Conservation (phyloP, 139 green algal species). For the Chlamydomonas sp. region DNA sequence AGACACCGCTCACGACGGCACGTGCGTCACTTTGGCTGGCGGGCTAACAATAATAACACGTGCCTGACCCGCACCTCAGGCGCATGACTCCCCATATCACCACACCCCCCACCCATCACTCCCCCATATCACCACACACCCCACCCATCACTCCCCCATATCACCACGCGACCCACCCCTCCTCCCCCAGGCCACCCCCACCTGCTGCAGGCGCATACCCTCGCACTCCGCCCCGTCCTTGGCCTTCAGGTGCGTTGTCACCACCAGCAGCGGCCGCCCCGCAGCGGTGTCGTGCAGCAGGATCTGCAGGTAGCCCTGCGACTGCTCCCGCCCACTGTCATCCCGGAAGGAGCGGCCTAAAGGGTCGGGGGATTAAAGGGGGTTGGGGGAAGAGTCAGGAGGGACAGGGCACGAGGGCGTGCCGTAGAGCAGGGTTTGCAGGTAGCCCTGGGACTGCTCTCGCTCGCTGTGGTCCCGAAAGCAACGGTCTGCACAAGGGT, state of each 20-base stretch:
- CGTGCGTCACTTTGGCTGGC: too few species aligned
- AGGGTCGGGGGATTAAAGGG: too few species aligned
- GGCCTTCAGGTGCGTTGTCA: conserved; percentile 77
- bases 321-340: conserved; percentile 37
- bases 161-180: too few species aligned
- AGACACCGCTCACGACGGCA: too few species aligned
- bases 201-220: conserved; percentile 54
- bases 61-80: too few species aligned
- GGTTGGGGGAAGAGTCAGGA: neutral
- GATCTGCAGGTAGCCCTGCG: conserved; percentile 59
- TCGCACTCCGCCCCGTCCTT: conserved; percentile 68
- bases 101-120: neutral
- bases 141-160: neutral
- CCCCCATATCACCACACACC: neutral
- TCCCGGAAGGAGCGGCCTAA: conserved; percentile 46
- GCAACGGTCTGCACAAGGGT: too few species aligned
- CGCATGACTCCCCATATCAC: too few species aligned
- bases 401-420: neutral
- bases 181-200: neutral
- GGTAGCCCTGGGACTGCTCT: too few species aligned
- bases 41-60: too few species aligned
- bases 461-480: too few species aligned
- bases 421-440: too few species aligned
- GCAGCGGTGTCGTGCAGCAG: conserved; percentile 32
- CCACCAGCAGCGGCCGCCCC: conserved; percentile 52